Percentiles rank a stretch among this genome's conserved stretches.
Conservation (phyloP, 2,329 filamentous ascomycete species). For the Didymella pomorum region DNA sequence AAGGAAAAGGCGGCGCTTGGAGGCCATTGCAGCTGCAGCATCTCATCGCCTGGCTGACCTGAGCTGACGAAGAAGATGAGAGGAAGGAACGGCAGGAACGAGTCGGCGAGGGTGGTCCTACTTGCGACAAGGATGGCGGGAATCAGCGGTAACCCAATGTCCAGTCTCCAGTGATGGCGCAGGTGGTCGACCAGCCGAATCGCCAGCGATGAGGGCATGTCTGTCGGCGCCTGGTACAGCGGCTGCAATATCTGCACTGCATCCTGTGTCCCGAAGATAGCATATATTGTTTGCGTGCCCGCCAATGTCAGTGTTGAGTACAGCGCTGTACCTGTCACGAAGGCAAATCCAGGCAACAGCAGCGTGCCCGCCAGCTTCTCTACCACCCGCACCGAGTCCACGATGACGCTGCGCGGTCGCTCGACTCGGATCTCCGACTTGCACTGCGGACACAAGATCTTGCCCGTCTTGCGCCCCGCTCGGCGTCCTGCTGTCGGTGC, state of each 20-base stretch:
- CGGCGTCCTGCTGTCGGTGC: conserved; percentile 61
- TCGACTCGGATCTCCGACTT: conserved; percentile 80
- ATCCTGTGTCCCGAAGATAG: conserved; percentile 71
- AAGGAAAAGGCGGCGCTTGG: conserved; percentile 72
- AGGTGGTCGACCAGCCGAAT: conserved; percentile 41
- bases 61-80: conserved; percentile 67
- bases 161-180: conserved; percentile 59
- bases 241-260: conserved; percentile 62
- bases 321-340: conserved; percentile 59
- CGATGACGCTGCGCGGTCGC: conserved; percentile 75
- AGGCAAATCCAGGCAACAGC: conserved; percentile 70
- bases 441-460: conserved; percentile 87
- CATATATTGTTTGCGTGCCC: conserved; percentile 69
- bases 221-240: conserved; percentile 46
- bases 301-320: conserved; percentile 60
- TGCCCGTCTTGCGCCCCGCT: conserved; percentile 58
- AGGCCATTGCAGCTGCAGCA: conserved; percentile 68
- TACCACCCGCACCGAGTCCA: conserved; percentile 70
- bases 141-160: conserved; percentile 71
- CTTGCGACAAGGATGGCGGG: conserved; percentile 73
- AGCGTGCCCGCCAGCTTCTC: conserved; percentile 66
- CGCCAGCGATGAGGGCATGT: conserved; percentile 42
- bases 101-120: conserved; percentile 69
- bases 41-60: conserved; percentile 53
- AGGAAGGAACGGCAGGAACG: conserved; percentile 68